Percentiles rank a stretch among this genome's conserved stretches.
Evolutionary conservation across 1,284 basidiomycete genomes (phyloP).

Genomic region (Cutaneotrichosporon dermatis): DNA sequence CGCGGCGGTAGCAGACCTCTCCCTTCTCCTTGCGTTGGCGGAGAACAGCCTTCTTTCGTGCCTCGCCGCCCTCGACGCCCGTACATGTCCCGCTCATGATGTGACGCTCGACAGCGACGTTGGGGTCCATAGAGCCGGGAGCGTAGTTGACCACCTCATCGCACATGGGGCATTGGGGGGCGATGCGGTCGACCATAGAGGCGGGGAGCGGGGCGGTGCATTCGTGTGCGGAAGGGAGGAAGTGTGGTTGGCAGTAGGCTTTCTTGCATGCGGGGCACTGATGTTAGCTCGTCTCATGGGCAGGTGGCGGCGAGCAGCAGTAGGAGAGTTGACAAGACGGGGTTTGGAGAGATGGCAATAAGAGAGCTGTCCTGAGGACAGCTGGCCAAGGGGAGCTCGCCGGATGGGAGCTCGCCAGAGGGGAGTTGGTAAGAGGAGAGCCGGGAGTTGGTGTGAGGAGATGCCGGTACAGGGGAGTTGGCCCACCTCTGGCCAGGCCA

Average conservation of each 20-base stretch:
- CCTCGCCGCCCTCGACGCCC: constrained; percentile 42
- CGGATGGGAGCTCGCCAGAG: too few species aligned
- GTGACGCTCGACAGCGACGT: constrained; percentile 46
- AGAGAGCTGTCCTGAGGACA: too few species aligned
- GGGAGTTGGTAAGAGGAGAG: too few species aligned
- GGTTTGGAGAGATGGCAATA: too few species aligned
- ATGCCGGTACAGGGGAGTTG: too few species aligned
- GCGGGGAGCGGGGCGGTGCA: constrained; percentile 44
- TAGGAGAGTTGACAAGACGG: too few species aligned
- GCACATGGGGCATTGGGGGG: constrained; percentile 47
- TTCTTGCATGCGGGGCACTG: constrained; percentile 48
- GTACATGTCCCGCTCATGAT: constrained; percentile 39
- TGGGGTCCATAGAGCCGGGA: constrained; percentile 28
- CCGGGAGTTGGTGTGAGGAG: too few species aligned
- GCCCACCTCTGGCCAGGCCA: too few species aligned
- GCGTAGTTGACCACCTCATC: constrained; percentile 38
- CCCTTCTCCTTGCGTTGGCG: constrained; percentile 39
- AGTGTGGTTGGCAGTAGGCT: constrained; percentile 48
- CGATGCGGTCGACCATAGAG: constrained; percentile 45
- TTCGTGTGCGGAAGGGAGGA: constrained; percentile 41
- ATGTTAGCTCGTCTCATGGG: constrained; percentile 2
- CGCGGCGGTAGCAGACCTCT: constrained; percentile 44
- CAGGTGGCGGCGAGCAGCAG: too few species aligned
- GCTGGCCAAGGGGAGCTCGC: too few species aligned
- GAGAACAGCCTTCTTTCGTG: constrained; percentile 35